Conservation (phyloP, 257 asterid genomes). For the Gentiana macrophylla region DNA sequence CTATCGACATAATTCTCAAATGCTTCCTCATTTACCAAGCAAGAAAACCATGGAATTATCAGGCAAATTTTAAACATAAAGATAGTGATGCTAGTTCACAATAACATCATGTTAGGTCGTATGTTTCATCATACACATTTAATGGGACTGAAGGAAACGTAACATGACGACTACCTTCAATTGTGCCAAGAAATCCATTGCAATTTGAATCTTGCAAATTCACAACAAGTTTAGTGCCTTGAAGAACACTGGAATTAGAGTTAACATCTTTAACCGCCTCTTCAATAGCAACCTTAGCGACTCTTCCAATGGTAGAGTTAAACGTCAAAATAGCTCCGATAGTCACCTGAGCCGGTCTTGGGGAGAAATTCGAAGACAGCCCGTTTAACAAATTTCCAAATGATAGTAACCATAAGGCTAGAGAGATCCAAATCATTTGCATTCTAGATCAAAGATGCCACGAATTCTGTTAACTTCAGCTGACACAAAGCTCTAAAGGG, state of each 20-base stretch:
- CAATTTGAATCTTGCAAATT: constrained; percentile 49
- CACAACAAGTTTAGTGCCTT: constrained; percentile 44
- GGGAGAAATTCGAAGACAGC: constrained; percentile 34
- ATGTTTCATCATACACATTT: too few species aligned
- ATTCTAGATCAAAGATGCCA: constrained; percentile 11
- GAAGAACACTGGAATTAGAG: constrained; percentile 53
- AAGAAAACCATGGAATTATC: too few species aligned
- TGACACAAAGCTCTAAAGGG: too few species aligned
- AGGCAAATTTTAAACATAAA: too few species aligned
- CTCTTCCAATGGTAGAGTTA: constrained; percentile 77
- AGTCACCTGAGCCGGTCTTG: constrained; percentile 59
- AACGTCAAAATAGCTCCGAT: constrained; percentile 71
- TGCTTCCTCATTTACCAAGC: too few species aligned
- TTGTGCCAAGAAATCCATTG: constrained; percentile 87
- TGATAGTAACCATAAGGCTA: constrained; percentile 26
- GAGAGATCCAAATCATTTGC: constrained; percentile 32
- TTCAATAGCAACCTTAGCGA: constrained; percentile 78
- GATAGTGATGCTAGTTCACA: too few species aligned
- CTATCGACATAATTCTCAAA: not conserved
- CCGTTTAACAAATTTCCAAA: constrained; percentile 39
- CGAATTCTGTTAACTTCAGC: too few species aligned
- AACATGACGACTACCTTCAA: constrained; percentile 44
- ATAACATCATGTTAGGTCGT: too few species aligned
- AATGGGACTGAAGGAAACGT: too few species aligned
- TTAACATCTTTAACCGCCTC: constrained; percentile 93